Conservation (phyloP, 2,329 filamentous ascomycete species). For the Cyclaneusma minus region DNA sequence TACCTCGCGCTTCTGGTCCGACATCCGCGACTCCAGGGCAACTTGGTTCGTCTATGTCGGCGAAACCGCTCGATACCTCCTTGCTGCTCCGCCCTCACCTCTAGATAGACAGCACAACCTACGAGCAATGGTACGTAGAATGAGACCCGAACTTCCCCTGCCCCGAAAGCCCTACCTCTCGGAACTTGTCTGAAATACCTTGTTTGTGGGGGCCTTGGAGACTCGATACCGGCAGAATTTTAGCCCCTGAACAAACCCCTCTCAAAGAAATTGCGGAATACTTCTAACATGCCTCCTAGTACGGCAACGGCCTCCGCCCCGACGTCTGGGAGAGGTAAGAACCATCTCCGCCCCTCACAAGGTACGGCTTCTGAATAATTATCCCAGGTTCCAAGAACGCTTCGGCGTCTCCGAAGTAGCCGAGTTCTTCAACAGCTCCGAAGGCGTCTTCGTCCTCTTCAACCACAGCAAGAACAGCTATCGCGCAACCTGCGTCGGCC, state of each 20-base stretch:
- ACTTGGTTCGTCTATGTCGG: slow-evolving; percentile 67
- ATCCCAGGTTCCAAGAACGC: slow-evolving; percentile 41
- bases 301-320: slow-evolving; percentile 51
- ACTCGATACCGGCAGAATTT: no score
- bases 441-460: slow-evolving; percentile 49
- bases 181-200: no score
- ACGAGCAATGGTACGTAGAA: slow-evolving; percentile 38
- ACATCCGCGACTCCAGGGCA: slow-evolving; percentile 49
- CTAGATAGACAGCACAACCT: slow-evolving; percentile 44
- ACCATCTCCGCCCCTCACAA: no score
- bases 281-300: no score
- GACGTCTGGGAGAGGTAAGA: slow-evolving; percentile 63
- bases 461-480: slow-evolving; percentile 48
- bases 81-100: slow-evolving; percentile 48
- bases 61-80: slow-evolving; percentile 59
- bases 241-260: no score
- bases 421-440: slow-evolving; percentile 69
- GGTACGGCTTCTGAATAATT: no score
- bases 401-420: slow-evolving; percentile 46
- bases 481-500: slow-evolving; percentile 47
- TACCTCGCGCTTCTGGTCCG: slow-evolving; percentile 54
- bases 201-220: no score
- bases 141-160: no score
- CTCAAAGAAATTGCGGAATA: no score
- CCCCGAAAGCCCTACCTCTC: no score